A percentile compares a stretch with the other conserved stretches of the same genome.
phyloP scores from a whole-genome alignment of 164 flowering plant genomes.

The Tetracentron sinense region DNA sequence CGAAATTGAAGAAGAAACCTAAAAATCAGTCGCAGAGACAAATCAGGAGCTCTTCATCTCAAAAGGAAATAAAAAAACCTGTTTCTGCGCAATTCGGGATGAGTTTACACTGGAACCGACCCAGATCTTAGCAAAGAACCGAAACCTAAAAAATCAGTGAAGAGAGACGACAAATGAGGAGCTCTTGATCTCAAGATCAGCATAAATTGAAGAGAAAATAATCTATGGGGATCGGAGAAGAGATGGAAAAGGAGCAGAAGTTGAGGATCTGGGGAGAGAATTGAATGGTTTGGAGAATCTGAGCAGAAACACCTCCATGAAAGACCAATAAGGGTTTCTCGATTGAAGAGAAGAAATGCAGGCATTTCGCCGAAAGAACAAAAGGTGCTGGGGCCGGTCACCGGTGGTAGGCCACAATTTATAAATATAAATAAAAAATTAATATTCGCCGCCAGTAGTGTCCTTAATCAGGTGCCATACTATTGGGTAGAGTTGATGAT shows the following conservation, averaged over 20 bases:
- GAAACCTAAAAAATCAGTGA: too few relatives aligned
- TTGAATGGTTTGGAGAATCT: constrained; percentile 1
- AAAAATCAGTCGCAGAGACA: not conserved
- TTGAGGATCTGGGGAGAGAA: too few relatives aligned
- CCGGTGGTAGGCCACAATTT: not conserved
- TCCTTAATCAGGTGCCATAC: too few relatives aligned
- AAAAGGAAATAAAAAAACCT: too few relatives aligned
- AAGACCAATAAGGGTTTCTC: constrained; percentile 16
- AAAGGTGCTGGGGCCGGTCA: not conserved
- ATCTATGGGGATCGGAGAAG: not conserved
- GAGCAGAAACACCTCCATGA: not conserved
- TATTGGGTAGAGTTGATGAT: too few relatives aligned
- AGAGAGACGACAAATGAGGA: not conserved
- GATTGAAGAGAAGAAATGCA: constrained; percentile 30
- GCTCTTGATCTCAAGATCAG: not conserved
- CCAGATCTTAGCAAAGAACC: too few relatives aligned
- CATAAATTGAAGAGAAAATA: not conserved
- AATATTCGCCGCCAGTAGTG: not conserved
- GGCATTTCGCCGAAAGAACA: constrained; percentile 5
- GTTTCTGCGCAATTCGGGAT: too few relatives aligned
- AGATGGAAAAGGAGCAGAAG: not conserved
- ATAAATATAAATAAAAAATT: too few relatives aligned
- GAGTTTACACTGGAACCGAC: too few relatives aligned
- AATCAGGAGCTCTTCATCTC: too few relatives aligned
- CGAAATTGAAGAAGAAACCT: not conserved